These are phyloP conservation scores for Elsinoe necatrix DNA, from an alignment of 2,329 filamentous ascomycete species.

Conservation along the genomic window DNA sequence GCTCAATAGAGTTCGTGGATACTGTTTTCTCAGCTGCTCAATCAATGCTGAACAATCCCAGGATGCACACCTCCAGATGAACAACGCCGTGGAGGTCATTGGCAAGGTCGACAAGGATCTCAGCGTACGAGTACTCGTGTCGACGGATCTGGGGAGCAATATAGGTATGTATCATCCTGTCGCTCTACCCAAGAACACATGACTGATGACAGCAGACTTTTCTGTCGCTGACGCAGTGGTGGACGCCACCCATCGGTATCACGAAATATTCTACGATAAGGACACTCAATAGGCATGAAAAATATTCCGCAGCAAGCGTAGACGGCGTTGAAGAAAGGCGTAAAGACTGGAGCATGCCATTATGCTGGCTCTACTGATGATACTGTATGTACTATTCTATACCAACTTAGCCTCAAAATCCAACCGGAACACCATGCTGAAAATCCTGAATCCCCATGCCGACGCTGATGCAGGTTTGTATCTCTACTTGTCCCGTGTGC, in stretches of 20 bases:
- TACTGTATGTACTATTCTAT: conserved; percentile 12
- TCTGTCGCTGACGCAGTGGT: conserved; percentile 69
- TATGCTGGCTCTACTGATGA: conserved; percentile 7
- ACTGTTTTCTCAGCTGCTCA: conserved; percentile 24
- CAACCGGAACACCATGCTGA: conserved; percentile 4
- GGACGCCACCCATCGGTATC: conserved; percentile 73
- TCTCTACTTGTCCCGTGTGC: background rate
- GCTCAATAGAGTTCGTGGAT: conserved; percentile 62
- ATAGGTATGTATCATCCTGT: conserved; percentile 52
- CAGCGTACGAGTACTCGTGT: conserved; percentile 60
- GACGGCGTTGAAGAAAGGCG: background rate
- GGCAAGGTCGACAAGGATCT: conserved; percentile 71
- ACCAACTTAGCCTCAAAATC: background rate
- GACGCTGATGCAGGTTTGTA: conserved; percentile 1
- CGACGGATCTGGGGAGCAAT: conserved; percentile 58
- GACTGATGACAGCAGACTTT: conserved; percentile 52
- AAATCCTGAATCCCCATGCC: background rate
- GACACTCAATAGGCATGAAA: conserved; percentile 16
- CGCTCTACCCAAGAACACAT: background rate
- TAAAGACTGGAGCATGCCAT: background rate
- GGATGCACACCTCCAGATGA: conserved; percentile 62
- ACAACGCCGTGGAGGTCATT: conserved; percentile 66
- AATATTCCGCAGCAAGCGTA: background rate
- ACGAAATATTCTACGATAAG: conserved; percentile 66
- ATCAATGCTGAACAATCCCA: conserved; percentile 28